Percentiles rank a stretch among this genome's conserved stretches.
phyloP scores from a whole-genome alignment of 1,284 basidiomycete species.

The Neonothopanus nambi region DNA sequence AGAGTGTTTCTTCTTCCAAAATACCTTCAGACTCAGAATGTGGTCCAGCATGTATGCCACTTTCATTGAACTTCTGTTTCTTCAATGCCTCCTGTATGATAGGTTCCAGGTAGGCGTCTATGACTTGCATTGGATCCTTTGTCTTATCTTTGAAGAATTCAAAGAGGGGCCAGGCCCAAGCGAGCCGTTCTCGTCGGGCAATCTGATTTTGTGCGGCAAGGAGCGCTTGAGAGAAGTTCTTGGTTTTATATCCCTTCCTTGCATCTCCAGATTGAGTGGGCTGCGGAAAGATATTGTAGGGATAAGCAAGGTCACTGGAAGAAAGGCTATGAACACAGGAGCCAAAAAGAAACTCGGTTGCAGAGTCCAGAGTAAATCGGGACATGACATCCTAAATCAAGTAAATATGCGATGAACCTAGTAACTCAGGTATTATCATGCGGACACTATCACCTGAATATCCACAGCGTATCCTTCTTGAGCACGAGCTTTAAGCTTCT shows the following conservation, averaged over 20 bases:
- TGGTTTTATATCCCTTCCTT: background rate
- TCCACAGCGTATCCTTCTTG: slow-evolving; percentile 47
- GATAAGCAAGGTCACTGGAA: slow-evolving; percentile 34
- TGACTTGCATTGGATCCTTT: slow-evolving; percentile 30
- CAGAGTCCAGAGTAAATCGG: slow-evolving; percentile 47
- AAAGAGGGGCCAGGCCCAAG: slow-evolving; percentile 35
- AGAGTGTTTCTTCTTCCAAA: slow-evolving; percentile 37
- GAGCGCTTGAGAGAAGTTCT: slow-evolving; percentile 30
- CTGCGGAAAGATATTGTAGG: slow-evolving; percentile 25
- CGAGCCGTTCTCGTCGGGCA: slow-evolving; percentile 27
- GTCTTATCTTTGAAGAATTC: slow-evolving; percentile 39
- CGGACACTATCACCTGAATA: slow-evolving; percentile 39
- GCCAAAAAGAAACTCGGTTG: slow-evolving; percentile 44
- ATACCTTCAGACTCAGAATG: slow-evolving; percentile 20
- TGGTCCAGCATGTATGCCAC: slow-evolving; percentile 4
- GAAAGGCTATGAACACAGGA: slow-evolving; percentile 36
- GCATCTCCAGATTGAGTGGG: background rate
- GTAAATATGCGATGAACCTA: background rate
- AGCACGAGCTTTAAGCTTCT: slow-evolving; percentile 37
- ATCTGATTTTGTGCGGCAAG: slow-evolving; percentile 30
- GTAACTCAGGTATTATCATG: slow-evolving; percentile 1
- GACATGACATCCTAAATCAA: slow-evolving; percentile 37
- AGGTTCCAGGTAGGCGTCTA: slow-evolving; percentile 36
- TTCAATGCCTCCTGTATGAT: slow-evolving; percentile 34
- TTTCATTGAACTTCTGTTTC: slow-evolving; percentile 25